A percentile compares a stretch with the other conserved stretches of the same genome.
phyloP scores from a whole-genome alignment of 306 rosid genomes.

The Sicyos baderoa region DNA sequence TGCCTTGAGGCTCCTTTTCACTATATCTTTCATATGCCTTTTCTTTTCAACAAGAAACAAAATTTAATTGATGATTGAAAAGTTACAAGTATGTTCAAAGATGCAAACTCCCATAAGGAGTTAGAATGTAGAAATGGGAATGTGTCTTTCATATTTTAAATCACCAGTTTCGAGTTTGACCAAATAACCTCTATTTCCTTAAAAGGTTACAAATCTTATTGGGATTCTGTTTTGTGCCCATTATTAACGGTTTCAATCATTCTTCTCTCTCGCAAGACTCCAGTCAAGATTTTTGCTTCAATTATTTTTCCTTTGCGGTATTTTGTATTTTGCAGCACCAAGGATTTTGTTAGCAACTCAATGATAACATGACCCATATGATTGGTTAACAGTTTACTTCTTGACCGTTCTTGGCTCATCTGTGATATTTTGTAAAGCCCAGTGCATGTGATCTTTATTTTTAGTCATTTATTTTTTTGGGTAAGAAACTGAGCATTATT shows the following conservation, averaged over 20 bases:
- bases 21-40: background rate
- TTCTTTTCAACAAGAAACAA: background rate
- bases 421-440: conserved; percentile 10
- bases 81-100: background rate
- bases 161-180: background rate
- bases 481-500: background rate
- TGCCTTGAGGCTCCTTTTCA: background rate
- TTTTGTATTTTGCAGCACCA: background rate
- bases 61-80: background rate
- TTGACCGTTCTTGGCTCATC: background rate
- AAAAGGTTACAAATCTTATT: background rate
- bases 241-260: background rate
- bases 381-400: background rate
- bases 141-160: background rate
- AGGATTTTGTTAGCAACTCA: background rate
- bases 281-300: background rate
- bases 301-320: background rate
- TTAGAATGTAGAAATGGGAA: background rate
- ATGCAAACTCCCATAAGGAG: background rate
- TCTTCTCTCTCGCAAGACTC: conserved; percentile 8
- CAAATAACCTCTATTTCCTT: background rate
- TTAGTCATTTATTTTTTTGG: background rate
- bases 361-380: background rate
- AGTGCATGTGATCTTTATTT: background rate
- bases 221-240: too few relatives aligned